Evolutionary conservation across 2,329 filamentous ascomycete species (phyloP).

Genomic region (Trichothecium sympodiale): DNA sequence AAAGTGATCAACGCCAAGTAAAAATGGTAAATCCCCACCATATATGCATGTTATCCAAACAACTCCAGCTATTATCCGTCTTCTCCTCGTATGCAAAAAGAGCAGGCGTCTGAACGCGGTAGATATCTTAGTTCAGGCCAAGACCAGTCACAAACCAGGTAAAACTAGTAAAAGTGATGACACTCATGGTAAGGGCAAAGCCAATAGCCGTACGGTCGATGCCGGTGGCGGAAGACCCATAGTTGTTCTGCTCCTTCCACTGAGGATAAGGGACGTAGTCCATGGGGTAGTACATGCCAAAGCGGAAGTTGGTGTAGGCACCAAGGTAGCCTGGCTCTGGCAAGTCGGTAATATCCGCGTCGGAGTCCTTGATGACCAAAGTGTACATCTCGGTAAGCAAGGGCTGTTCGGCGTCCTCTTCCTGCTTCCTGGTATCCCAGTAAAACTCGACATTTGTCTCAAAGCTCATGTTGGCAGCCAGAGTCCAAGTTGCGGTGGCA

Average conservation of each 20-base stretch:
- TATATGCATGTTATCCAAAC: no score
- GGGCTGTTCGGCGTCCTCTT: conserved; percentile 30
- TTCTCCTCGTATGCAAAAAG: no score
- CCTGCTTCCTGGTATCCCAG: conserved; percentile 46
- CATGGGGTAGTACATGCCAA: conserved; percentile 45
- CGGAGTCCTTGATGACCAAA: conserved; percentile 50
- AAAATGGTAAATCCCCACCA: no score
- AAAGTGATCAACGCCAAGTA: no score
- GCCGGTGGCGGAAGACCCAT: conserved; percentile 38
- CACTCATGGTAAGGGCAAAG: conserved; percentile 41
- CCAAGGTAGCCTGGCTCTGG: conserved; percentile 45
- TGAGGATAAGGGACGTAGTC: conserved; percentile 39
- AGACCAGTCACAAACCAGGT: conserved; percentile 53
- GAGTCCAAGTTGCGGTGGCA: conserved; percentile 43
- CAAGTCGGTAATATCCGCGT: conserved; percentile 34
- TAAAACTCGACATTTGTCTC: conserved; percentile 36
- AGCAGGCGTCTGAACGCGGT: no score
- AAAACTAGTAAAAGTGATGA: conserved; percentile 47
- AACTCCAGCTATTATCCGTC: no score
- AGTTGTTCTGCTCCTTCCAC: conserved; percentile 43
- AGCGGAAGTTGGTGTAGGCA: conserved; percentile 35
- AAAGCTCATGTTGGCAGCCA: conserved; percentile 53
- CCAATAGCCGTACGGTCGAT: conserved; percentile 36
- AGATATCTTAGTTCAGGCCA: conserved; percentile 17
- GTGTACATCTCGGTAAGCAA: conserved; percentile 47